A percentile compares a stretch with the other conserved stretches of the same genome.
Conservation (phyloP, 306 rosid species). For the Vigna reflexopilosa region DNA sequence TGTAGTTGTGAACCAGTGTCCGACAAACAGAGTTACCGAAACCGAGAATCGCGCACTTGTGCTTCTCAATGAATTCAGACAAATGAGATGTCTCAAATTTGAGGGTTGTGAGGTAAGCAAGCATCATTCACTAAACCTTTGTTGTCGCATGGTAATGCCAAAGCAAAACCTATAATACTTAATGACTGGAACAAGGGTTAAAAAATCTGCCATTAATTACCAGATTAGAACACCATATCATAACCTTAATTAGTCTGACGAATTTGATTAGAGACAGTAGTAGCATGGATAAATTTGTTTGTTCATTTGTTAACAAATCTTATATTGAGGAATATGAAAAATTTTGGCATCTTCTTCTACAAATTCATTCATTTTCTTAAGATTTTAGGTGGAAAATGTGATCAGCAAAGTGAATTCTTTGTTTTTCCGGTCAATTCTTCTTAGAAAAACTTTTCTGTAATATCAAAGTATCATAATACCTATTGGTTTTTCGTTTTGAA, state of each 20-base stretch:
- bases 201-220: not conserved
- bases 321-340: no score
- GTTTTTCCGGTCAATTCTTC: no score
- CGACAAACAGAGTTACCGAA: not conserved
- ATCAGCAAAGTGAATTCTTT: no score
- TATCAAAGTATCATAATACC: no score
- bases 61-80: conserved; percentile 23
- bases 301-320: not conserved
- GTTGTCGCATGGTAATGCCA: not conserved
- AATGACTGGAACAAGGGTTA: no score
- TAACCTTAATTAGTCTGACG: not conserved
- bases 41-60: not conserved
- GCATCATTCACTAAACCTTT: not conserved
- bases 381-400: no score
- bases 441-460: no score
- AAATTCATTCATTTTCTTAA: no score
- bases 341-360: no score
- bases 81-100: not conserved
- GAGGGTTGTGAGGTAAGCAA: not conserved
- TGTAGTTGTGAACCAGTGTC: not conserved
- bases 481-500: no score
- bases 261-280: not conserved
- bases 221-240: not conserved
- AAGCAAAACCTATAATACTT: not conserved
- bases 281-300: not conserved